A percentile compares a stretch with the other conserved stretches of the same genome.
These are phyloP conservation scores for Euphorbia peplus DNA, from an alignment of 345 rosid species.

Conservation along the genomic window DNA sequence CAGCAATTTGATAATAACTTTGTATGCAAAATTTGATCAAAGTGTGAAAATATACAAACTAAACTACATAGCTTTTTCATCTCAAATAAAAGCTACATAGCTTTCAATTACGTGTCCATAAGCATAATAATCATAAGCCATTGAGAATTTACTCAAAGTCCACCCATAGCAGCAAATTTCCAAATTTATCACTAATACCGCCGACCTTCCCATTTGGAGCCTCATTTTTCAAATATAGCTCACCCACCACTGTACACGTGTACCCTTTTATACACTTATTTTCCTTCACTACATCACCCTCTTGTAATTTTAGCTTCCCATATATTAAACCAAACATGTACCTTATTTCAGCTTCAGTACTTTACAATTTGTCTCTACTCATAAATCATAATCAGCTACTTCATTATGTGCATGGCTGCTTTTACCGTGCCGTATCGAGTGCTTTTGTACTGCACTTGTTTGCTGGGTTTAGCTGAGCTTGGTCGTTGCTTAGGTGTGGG, in stretches of 20 bases:
- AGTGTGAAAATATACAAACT: slow-evolving; percentile 12
- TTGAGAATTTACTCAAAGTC: too few relatives aligned
- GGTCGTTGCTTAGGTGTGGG: slow-evolving; percentile 34
- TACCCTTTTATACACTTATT: slow-evolving; percentile 1
- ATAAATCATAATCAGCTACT: slow-evolving; percentile 11
- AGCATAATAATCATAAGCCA: too few relatives aligned
- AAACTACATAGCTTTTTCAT: too few relatives aligned
- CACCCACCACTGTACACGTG: slow-evolving; percentile 59
- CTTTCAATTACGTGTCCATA: slow-evolving; percentile 13
- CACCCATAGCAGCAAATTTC: too few relatives aligned
- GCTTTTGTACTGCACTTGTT: slow-evolving; percentile 12
- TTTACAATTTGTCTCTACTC: slow-evolving; percentile 11
- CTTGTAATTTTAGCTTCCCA: background rate
- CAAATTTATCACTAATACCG: slow-evolving; percentile 1
- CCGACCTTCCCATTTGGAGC: slow-evolving; percentile 38
- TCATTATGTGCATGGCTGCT: background rate
- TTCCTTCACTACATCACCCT: slow-evolving; percentile 8
- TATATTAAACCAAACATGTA: too few relatives aligned
- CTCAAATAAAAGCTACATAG: too few relatives aligned
- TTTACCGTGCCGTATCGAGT: too few relatives aligned
- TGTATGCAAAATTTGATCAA: too few relatives aligned
- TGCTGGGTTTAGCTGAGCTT: slow-evolving; percentile 19
- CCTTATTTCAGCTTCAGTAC: too few relatives aligned
- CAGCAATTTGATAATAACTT: too few relatives aligned
- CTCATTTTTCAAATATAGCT: slow-evolving; percentile 60